Percentiles rank a stretch among this genome's conserved stretches.
These are phyloP conservation scores for Cladosporium sp. DNA, from an alignment of 2,329 filamentous ascomycete species.

Conservation along the genomic window DNA sequence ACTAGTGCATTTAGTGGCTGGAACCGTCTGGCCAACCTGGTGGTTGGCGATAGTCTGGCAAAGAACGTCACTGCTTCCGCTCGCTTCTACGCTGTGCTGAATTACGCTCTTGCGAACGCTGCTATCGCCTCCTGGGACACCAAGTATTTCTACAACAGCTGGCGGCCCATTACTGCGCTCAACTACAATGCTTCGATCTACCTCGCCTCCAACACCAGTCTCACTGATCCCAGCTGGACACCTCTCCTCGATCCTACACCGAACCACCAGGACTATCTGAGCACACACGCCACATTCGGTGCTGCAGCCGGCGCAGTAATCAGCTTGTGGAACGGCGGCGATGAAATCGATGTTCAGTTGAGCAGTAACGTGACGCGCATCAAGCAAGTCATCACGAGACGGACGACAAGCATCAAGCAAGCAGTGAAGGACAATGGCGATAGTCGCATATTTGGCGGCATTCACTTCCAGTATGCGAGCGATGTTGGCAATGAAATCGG, in stretches of 20 bases:
- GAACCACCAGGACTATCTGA: constrained; percentile 36
- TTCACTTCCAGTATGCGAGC: constrained; percentile 35
- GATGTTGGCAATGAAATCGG: constrained; percentile 31
- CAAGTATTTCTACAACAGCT: constrained; percentile 33
- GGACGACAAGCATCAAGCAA: constrained; percentile 32
- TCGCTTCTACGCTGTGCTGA: constrained; percentile 35
- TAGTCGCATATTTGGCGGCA: constrained; percentile 36
- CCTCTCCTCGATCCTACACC: constrained; percentile 34
- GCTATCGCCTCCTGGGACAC: constrained; percentile 35
- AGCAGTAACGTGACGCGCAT: constrained; percentile 35
- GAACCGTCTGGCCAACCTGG: constrained; percentile 33
- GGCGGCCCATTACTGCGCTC: constrained; percentile 33
- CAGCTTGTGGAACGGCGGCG: constrained; percentile 29
- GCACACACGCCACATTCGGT: constrained; percentile 35
- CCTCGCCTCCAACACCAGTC: constrained; percentile 30
- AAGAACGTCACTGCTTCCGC: constrained; percentile 32
- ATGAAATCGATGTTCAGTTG: constrained; percentile 28
- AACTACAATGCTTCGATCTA: constrained; percentile 27
- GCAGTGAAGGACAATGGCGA: constrained; percentile 35
- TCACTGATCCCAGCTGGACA: constrained; percentile 30
- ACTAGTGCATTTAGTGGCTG: constrained; percentile 24
- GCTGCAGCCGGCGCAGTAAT: constrained; percentile 34
- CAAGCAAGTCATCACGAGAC: constrained; percentile 30
- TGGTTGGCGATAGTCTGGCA: constrained; percentile 29
- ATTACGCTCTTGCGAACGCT: constrained; percentile 37